phyloP scores from a whole-genome alignment of 1,139 yeast genomes.

The Suhomyces chickasaworum region DNA sequence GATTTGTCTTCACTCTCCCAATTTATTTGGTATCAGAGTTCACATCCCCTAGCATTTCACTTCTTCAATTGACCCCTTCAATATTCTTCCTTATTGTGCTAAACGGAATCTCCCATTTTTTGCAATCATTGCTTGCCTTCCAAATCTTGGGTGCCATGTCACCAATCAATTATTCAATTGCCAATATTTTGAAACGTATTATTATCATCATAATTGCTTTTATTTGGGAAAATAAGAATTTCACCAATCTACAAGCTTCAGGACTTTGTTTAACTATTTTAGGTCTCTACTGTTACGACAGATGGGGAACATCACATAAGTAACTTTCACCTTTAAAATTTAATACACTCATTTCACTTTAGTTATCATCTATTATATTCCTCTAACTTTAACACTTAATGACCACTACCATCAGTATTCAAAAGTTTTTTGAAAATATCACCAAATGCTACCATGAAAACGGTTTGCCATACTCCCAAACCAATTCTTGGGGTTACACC shows the following conservation, averaged over 20 bases:
- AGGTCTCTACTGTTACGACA: constrained; percentile 71
- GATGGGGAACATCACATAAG: constrained; percentile 56
- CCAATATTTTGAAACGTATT: constrained; percentile 83
- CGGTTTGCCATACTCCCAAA: constrained; percentile 96
- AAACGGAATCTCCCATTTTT: constrained; percentile 80
- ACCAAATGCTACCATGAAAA: constrained; percentile 98
- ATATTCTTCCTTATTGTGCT: constrained; percentile 44
- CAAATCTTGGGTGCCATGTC: constrained; percentile 83
- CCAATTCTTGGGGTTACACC: constrained; percentile 98
- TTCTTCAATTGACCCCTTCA: constrained; percentile 35
- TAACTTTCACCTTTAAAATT: too few species aligned
- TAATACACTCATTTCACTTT: not conserved
- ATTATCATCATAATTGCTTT: constrained; percentile 82
- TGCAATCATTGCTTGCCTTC: constrained; percentile 85
- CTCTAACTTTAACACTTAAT: not conserved
- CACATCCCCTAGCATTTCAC: constrained; percentile 33
- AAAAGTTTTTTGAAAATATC: constrained; percentile 63
- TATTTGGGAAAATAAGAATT: constrained; percentile 69
- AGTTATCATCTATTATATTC: not conserved
- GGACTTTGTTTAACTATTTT: constrained; percentile 71
- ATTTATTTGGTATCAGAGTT: constrained; percentile 73
- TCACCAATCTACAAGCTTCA: constrained; percentile 55
- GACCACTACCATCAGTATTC: constrained; percentile 42
- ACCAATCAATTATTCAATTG: constrained; percentile 90
- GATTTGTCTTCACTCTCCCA: constrained; percentile 77